phyloP scores from a whole-genome alignment of 352 stramenopile genomes.

The Pythium dissimile region DNA sequence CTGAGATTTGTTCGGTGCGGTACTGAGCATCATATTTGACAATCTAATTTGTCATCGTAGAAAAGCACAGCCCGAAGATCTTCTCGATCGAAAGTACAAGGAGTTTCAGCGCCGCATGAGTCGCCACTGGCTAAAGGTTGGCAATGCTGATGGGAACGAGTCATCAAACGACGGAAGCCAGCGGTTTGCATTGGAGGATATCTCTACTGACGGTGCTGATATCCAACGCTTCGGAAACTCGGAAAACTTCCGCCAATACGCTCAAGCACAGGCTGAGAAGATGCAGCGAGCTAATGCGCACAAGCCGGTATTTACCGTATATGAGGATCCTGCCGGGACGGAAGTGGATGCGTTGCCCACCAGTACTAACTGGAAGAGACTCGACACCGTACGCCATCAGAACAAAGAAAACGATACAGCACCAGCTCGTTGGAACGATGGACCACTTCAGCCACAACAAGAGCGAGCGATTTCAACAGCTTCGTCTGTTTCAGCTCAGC shows the following conservation, averaged over 20 bases:
- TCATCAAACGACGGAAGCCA: constrained; percentile 40
- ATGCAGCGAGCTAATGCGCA: constrained; percentile 60
- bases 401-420: constrained; percentile 78
- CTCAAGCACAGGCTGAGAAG: constrained; percentile 46
- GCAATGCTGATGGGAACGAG: constrained; percentile 30
- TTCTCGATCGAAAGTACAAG: constrained; percentile 73
- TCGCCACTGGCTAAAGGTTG: constrained; percentile 74
- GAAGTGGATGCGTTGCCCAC: constrained; percentile 57
- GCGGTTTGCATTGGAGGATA: constrained; percentile 56
- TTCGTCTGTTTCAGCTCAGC: not conserved
- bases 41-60: constrained; percentile 22
- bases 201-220: constrained; percentile 45
- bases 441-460: not conserved
- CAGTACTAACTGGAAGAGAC: constrained; percentile 64
- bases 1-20: not conserved
- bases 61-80: constrained; percentile 63
- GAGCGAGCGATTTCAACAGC: not conserved
- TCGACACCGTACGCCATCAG: constrained; percentile 60
- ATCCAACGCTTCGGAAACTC: constrained; percentile 53
- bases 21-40: not conserved
- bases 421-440: constrained; percentile 48
- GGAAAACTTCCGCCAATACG: constrained; percentile 64
- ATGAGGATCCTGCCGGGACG: constrained; percentile 56
- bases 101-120: constrained; percentile 84
- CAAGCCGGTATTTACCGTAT: constrained; percentile 85